Conservation (phyloP, 768 basidiomycete species). For the Royoungia palumana region DNA sequence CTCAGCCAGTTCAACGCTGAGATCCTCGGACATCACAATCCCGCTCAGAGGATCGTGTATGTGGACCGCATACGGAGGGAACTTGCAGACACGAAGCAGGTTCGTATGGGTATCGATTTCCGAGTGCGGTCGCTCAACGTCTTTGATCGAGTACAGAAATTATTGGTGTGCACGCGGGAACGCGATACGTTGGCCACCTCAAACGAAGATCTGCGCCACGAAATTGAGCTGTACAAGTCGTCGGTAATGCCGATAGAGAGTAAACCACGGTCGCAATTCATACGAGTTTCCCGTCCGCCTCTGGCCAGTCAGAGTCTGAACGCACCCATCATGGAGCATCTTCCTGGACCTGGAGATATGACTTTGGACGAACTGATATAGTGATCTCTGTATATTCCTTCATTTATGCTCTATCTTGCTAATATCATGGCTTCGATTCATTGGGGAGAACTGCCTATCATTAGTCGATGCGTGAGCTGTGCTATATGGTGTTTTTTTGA, state of each 20-base stretch:
- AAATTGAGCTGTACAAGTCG: constrained; percentile 61
- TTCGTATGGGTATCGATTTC: constrained; percentile 33
- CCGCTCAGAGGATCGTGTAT: constrained; percentile 82
- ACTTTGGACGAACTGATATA: constrained; percentile 46
- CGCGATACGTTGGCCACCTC: constrained; percentile 43
- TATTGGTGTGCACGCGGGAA: constrained; percentile 45
- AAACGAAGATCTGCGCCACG: constrained; percentile 48
- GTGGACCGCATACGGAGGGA: constrained; percentile 81
- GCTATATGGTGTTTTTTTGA: too few species aligned
- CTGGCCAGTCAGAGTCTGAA: constrained; percentile 44
- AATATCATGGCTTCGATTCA: too few species aligned
- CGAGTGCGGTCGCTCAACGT: background rate
- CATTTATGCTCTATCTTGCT: constrained; percentile 14
- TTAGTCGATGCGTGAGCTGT: too few species aligned
- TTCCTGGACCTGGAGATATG: constrained; percentile 46
- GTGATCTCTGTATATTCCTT: constrained; percentile 6
- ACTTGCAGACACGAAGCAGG: constrained; percentile 77
- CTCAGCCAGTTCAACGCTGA: constrained; percentile 82
- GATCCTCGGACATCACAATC: constrained; percentile 80
- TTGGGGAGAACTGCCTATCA: too few species aligned
- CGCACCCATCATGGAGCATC: constrained; percentile 27
- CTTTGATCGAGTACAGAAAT: constrained; percentile 37
- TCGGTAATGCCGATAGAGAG: constrained; percentile 45
- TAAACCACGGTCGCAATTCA: constrained; percentile 53
- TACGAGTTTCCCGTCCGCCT: constrained; percentile 45